phyloP scores from a whole-genome alignment of 768 basidiomycete species.

The Tulasnella sp. region DNA sequence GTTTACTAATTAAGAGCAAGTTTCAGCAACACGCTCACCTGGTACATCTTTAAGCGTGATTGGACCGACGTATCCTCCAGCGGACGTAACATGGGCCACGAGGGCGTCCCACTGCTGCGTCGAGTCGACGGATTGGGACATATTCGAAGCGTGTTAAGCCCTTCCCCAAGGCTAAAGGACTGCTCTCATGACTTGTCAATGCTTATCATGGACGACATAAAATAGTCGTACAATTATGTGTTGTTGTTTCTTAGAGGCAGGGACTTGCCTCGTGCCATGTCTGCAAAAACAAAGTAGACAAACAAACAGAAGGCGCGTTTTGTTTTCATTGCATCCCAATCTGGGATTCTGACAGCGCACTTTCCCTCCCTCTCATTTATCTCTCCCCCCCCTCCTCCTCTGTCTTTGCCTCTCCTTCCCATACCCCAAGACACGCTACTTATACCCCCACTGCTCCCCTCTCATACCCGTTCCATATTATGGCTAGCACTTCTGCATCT shows the following conservation, averaged over 20 bases:
- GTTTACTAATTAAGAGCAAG: neutral
- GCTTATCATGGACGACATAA: neutral
- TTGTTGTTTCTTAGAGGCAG: neutral
- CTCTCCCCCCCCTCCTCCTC: slow-evolving; percentile 9
- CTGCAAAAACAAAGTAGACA: neutral
- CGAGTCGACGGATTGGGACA: neutral
- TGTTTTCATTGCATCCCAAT: slow-evolving; percentile 5
- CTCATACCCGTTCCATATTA: slow-evolving; percentile 3
- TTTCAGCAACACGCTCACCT: slow-evolving; percentile 5
- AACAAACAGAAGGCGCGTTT: neutral
- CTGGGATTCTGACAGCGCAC: slow-evolving; percentile 4
- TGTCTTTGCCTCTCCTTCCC: neutral
- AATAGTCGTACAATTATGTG: neutral
- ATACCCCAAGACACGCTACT: neutral
- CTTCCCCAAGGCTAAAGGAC: neutral
- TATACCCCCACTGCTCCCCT: neutral
- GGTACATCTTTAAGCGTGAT: neutral
- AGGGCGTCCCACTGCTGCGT: neutral
- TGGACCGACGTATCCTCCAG: neutral
- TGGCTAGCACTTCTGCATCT: slow-evolving; percentile 12
- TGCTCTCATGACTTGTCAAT: neutral
- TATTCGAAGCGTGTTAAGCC: neutral
- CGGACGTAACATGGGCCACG: neutral
- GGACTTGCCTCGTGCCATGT: neutral
- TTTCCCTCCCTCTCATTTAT: slow-evolving; percentile 10